phyloP scores from a whole-genome alignment of 345 rosid genomes.

The Luvunga scandens region DNA sequence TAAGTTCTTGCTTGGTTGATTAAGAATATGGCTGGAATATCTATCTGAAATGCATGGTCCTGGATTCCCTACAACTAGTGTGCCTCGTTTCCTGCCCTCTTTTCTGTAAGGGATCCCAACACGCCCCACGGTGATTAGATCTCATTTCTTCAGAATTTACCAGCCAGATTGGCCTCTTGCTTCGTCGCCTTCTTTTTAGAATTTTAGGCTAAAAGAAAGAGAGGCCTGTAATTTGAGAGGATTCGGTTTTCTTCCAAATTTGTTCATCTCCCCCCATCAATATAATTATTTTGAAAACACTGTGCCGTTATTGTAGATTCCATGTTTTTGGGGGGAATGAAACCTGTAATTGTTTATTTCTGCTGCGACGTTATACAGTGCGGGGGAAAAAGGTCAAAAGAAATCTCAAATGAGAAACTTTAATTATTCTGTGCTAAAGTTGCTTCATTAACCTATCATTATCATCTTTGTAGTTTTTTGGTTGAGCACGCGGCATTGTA shows the following conservation, averaged over 20 bases:
- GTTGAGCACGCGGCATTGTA: not conserved
- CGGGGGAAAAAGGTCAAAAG: not conserved
- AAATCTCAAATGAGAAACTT: constrained; percentile 13
- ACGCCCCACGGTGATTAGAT: constrained; percentile 6
- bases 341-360: constrained; percentile 23
- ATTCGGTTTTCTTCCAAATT: constrained; percentile 19
- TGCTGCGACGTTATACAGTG: constrained; percentile 9
- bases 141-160: constrained; percentile 17
- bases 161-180: constrained; percentile 33
- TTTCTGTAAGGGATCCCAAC: constrained; percentile 1
- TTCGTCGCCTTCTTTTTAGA: constrained; percentile 32
- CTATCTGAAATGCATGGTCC: constrained; percentile 15
- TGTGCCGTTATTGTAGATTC: constrained; percentile 24
- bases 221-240: constrained; percentile 35
- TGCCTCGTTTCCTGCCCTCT: constrained; percentile 20
- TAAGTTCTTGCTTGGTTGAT: constrained; percentile 57
- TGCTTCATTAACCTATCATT: not conserved
- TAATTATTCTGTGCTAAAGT: constrained; percentile 12
- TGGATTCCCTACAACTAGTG: constrained; percentile 7
- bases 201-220: constrained; percentile 32
- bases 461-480: not conserved
- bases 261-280: constrained; percentile 20
- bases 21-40: constrained; percentile 6
- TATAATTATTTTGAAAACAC: constrained; percentile 1
- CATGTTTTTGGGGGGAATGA: constrained; percentile 29